These are phyloP conservation scores for Fraxinus greggii DNA, from an alignment of 305 asterid species.

Conservation along the genomic window DNA sequence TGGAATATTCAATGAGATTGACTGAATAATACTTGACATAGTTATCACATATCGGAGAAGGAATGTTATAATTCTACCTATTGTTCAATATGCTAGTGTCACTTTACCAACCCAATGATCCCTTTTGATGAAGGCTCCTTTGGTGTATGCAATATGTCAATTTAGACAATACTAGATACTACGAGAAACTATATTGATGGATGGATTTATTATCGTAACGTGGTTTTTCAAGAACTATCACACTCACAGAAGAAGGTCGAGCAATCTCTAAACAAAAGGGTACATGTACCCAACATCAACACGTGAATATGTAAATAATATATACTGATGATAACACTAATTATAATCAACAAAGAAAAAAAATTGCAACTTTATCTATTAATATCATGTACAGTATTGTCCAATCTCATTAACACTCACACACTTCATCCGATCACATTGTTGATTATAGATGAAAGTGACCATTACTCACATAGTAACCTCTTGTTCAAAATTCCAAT, in stretches of 20 bases:
- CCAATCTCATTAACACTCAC: background rate
- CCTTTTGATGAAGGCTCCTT: slow-evolving; percentile 17
- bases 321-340: background rate
- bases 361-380: background rate
- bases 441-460: slow-evolving; percentile 27
- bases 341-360: background rate
- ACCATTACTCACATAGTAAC: slow-evolving; percentile 25
- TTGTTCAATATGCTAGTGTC: background rate
- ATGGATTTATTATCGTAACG: background rate
- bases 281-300: background rate
- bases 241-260: background rate
- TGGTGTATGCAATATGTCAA: background rate
- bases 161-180: background rate
- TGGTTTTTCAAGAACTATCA: background rate
- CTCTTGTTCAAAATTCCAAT: slow-evolving; percentile 38
- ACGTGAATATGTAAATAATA: background rate
- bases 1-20: background rate
- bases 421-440: background rate
- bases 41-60: background rate
- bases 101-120: background rate
- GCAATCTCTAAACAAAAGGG: background rate
- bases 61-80: background rate
- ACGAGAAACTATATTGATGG: background rate
- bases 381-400: background rate
- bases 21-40: background rate